Evolutionary conservation across 441 rosid species (phyloP).

Genomic region (Adansonia gregorii): DNA sequence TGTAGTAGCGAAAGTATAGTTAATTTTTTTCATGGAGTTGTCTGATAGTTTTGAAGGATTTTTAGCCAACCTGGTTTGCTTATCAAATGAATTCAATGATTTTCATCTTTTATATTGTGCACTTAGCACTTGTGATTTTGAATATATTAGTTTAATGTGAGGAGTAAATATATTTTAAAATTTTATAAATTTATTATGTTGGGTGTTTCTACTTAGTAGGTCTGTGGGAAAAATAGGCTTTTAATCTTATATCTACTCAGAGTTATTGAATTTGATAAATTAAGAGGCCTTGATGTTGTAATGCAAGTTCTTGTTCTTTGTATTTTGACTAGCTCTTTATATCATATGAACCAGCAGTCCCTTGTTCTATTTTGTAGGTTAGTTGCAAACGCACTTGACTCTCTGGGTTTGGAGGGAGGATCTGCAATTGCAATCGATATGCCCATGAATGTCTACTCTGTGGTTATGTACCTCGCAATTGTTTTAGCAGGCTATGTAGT

Average conservation of each 20-base stretch:
- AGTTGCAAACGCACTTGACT: slow-evolving; percentile 68
- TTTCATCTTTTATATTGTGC: not conserved
- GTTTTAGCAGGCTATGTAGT: slow-evolving; percentile 81
- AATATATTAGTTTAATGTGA: not conserved
- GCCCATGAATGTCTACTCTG: slow-evolving; percentile 91
- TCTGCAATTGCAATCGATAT: slow-evolving; percentile 91
- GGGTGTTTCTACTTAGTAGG: not conserved
- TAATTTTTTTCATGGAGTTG: not conserved
- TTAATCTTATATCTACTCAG: not conserved
- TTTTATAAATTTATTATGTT: not conserved
- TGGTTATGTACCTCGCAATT: slow-evolving; percentile 84
- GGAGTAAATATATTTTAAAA: slow-evolving; percentile 2
- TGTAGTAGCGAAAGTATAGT: not conserved
- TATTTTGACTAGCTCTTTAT: slow-evolving; percentile 8
- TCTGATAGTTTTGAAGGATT: slow-evolving; percentile 1
- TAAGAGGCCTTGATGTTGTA: slow-evolving; percentile 16
- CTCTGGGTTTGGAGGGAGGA: slow-evolving; percentile 67
- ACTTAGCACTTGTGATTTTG: not conserved
- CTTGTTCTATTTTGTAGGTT: slow-evolving; percentile 52
- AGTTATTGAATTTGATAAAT: not conserved
- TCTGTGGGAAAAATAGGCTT: not conserved
- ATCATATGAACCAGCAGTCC: slow-evolving; percentile 18
- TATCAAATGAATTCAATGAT: not conserved
- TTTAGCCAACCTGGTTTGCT: not conserved
- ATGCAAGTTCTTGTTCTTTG: slow-evolving; percentile 4